Evolutionary conservation across 2,329 filamentous ascomycete species (phyloP).

Genomic region (Apiospora marii): DNA sequence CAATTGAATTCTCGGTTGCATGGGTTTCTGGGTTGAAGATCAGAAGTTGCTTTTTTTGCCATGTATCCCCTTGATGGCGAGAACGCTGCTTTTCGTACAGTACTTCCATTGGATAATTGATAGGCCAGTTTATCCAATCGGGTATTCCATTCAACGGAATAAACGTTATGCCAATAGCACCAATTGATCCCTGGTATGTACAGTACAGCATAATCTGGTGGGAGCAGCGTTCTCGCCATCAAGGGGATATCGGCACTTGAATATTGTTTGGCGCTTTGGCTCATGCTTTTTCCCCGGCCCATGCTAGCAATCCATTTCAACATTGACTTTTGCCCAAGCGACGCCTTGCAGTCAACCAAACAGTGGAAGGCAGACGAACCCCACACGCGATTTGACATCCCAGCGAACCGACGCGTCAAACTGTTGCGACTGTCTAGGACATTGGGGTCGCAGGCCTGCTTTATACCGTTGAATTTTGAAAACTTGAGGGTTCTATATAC

Average conservation of each 20-base stretch:
- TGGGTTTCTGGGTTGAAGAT: background rate
- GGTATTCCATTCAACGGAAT: too few relatives aligned
- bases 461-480: background rate
- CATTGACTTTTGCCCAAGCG: background rate
- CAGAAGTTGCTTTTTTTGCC: background rate
- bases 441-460: background rate
- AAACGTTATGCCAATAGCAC: too few relatives aligned
- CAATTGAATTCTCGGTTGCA: background rate
- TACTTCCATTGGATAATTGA: too few relatives aligned
- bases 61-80: background rate
- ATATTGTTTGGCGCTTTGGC: background rate
- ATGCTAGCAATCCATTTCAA: background rate
- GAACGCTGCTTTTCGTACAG: too few relatives aligned
- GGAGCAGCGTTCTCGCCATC: too few relatives aligned
- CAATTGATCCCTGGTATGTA: too few relatives aligned
- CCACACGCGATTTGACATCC: constrained; percentile 1
- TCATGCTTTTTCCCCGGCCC: background rate
- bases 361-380: background rate
- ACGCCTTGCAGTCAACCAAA: background rate
- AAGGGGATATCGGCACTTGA: too few relatives aligned
- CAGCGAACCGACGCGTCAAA: background rate
- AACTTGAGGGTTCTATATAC: background rate
- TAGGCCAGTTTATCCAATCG: too few relatives aligned
- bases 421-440: background rate
- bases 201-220: too few relatives aligned